Conservation (phyloP, 2,329 filamentous ascomycete species). For the Diplodia sapinea region DNA sequence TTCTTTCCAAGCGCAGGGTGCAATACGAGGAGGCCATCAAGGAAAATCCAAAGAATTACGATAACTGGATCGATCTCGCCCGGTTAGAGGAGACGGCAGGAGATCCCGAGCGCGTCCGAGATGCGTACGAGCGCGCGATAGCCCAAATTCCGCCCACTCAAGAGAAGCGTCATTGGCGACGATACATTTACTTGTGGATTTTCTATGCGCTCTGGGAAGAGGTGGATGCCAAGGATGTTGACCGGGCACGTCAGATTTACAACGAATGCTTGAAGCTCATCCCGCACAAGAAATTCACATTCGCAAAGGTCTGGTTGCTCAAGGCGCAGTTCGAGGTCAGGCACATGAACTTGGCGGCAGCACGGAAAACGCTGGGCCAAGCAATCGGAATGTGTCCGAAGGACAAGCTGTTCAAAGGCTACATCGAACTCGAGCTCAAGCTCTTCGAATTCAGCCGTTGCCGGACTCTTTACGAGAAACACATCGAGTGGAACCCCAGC, state of each 20-base stretch:
- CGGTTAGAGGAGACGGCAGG: constrained; percentile 85
- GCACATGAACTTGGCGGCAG: constrained; percentile 77
- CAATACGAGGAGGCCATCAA: constrained; percentile 94
- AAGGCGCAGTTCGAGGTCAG: constrained; percentile 93
- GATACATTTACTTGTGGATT: constrained; percentile 97
- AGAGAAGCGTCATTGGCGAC: constrained; percentile 95
- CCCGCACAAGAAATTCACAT: constrained; percentile 96
- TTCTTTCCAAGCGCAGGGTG: constrained; percentile 89
- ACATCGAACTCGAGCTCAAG: constrained; percentile 90
- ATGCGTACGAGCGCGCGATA: constrained; percentile 94
- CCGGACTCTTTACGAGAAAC: constrained; percentile 90
- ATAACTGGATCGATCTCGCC: constrained; percentile 95
- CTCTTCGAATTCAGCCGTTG: constrained; percentile 94
- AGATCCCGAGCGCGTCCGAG: constrained; percentile 81
- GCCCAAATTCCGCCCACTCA: constrained; percentile 93
- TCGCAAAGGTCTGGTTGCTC: constrained; percentile 93
- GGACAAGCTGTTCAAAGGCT: constrained; percentile 91
- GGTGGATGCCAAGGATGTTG: constrained; percentile 76
- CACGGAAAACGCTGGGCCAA: constrained; percentile 86
- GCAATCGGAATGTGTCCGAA: constrained; percentile 96
- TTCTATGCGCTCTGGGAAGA: constrained; percentile 98
- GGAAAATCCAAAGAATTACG: constrained; percentile 95
- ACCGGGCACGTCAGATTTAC: constrained; percentile 87
- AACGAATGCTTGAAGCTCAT: constrained; percentile 84
- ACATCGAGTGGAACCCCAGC: constrained; percentile 86